phyloP scores from a whole-genome alignment of 495 filamentous ascomycete genomes.

The Tuber aestivum region DNA sequence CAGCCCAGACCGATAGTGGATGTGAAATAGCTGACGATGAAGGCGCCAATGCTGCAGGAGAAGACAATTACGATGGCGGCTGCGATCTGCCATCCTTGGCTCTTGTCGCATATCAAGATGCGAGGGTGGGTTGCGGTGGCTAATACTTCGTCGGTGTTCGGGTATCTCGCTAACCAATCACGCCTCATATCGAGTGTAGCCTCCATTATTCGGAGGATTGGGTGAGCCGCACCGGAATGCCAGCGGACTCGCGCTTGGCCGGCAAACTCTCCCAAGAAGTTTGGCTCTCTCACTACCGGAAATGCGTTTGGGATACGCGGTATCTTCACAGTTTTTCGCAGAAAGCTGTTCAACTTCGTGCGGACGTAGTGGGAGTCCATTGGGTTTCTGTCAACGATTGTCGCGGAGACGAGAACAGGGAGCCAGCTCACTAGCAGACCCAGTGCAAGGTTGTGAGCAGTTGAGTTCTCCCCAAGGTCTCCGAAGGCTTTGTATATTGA shows the following conservation, averaged over 20 bases:
- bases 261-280: slow-evolving; percentile 46
- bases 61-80: slow-evolving; percentile 43
- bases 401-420: slow-evolving; percentile 48
- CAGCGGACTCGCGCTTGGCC: slow-evolving; percentile 49
- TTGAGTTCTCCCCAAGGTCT: slow-evolving; percentile 43
- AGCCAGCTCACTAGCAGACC: slow-evolving; percentile 50
- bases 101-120: slow-evolving; percentile 43
- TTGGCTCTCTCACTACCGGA: slow-evolving; percentile 5
- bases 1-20: slow-evolving; percentile 52
- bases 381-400: slow-evolving; percentile 51
- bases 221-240: slow-evolving; percentile 48
- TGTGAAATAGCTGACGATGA: slow-evolving; percentile 47
- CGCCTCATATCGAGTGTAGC: slow-evolving; percentile 3
- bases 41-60: slow-evolving; percentile 43
- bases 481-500: slow-evolving; percentile 49
- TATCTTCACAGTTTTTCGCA: slow-evolving; percentile 41
- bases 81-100: slow-evolving; percentile 47
- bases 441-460: slow-evolving; percentile 49
- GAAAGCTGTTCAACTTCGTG: slow-evolving; percentile 41
- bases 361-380: slow-evolving; percentile 44
- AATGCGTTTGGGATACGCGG: slow-evolving; percentile 3
- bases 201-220: slow-evolving; percentile 47
- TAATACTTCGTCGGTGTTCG: too few species aligned
- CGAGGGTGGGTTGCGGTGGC: background rate
- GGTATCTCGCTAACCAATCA: slow-evolving; percentile 9